Evolutionary conservation across 306 rosid species (phyloP), one percentile per base, ranked within the genome.

Genomic region (Citrullus colocynthis): DNA sequence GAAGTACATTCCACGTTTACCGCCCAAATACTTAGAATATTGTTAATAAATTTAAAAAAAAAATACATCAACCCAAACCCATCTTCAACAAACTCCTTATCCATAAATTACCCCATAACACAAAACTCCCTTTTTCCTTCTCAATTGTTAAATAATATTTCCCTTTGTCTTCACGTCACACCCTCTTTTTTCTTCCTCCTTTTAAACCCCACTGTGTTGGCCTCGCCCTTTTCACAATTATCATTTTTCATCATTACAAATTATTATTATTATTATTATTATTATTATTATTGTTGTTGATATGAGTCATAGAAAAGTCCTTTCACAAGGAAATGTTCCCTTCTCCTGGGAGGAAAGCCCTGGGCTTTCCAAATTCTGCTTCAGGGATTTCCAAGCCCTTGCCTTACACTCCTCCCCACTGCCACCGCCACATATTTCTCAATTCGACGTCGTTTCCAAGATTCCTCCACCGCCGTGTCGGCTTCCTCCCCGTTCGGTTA

Each of bases 391-490:
- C 18, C 12, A 64, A 18, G 48, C 61, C 21, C 49, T 57, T 2
- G 49, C 60, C 60, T 12, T 75, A n/a, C 61, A 54, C 15, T 16
- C 21, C 14, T 9, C 55, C 4, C 9, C 12, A 12, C 16, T 24
- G 8, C 54, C 13, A 41, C 6, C 2, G 10, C 54, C 54, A 17
- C 10, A 18, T 6, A 9, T 2, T 21, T 71, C 76, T 45, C 17
- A 71, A 9, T 24, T 45, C 45, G 44, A 36, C 32, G 18, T 9
- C 2, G 32, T 2, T 14, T 36, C 65, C 6, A 90, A 89, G 24
- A 41, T 62, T 18, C 61, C 58, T 3, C 79, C 71, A 70, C 85
- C 78, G 9, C 83, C 87, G 5, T 77, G 52, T 41, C 69, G 65
- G 0, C 36, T 80, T 54, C 86, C 54, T 45, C 74, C 74, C 2